Base-by-base conservation (phyloP, 805 yeast species). In the Middelhovenomyces tepae region DNA sequence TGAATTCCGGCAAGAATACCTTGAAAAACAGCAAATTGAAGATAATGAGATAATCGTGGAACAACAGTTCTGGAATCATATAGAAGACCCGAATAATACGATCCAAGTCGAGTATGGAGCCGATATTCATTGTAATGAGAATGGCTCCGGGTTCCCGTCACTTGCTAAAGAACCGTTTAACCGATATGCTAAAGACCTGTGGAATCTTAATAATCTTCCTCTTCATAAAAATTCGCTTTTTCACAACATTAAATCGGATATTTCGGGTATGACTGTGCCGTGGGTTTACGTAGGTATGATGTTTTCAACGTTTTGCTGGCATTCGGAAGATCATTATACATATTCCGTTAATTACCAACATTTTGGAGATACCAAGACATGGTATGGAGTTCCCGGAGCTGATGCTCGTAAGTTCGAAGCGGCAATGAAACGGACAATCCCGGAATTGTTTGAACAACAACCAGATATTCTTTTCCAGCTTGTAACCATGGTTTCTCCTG, bases 261-360 rank as follows among this genome's bases (percentile, higher is more conserved):
- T 89, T 2, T 78, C 94, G 0, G 97, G 97, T 1, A 87, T 87
- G 85, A 86, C 96, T 0, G 71, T 82, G 13, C 97, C 97, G 0
- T 87, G 97, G 97, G 69, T 86, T 2, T 87, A 87, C 49, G 74
- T 87, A 10, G 97, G 97, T 0, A 83, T 93, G 32, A 65, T 84
- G 31, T 75, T 85, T 47, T 80, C 94, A 2, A 84, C 96, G 1
- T 89, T 89, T 52, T 87, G 97, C 56, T 89, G 96, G 95, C 96
- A 89, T 54, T 79, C 82, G 38, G 97, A 87, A 50, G 97, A 87
- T 55, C 96, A 89, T 52, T 85, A 82, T 52, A 83, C 95, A 0
- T 65, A 84, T 40, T 81, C 94, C 32, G 87, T 93, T 4, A 89
- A 89, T 54, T 87, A 87, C 53, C 93, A 93, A 53, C 95, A 87